These are phyloP conservation scores for Linderina pennispora DNA, from an alignment of 192 early-diverging fungal genomes.

Conservation along the genomic window DNA sequence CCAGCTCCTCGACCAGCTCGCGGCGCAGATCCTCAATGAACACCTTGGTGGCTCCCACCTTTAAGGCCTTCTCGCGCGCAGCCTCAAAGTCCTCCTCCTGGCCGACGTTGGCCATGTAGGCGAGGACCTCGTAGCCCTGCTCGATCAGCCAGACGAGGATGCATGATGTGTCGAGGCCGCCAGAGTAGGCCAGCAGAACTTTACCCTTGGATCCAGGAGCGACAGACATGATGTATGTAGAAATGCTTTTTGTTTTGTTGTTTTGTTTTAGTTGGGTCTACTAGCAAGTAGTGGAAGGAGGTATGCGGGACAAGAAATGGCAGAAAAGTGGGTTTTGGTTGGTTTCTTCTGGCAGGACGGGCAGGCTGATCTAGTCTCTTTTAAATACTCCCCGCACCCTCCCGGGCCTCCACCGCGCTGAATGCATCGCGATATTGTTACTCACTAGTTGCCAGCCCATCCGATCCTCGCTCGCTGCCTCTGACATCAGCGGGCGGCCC, in stretches of 20 bases:
- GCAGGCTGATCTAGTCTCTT: too few relatives aligned
- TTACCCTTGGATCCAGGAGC: slow-evolving; percentile 67
- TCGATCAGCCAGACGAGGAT: slow-evolving; percentile 98
- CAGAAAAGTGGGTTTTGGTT: too few relatives aligned
- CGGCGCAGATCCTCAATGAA: slow-evolving; percentile 95
- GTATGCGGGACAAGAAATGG: too few relatives aligned
- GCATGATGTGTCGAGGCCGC: slow-evolving; percentile 98
- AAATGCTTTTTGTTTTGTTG: slow-evolving; percentile 11
- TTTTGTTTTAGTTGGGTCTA: background rate
- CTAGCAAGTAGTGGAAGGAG: too few relatives aligned
- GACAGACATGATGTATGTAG: slow-evolving; percentile 24
- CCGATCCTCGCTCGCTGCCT: too few relatives aligned
- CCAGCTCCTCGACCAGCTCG: slow-evolving; percentile 88
- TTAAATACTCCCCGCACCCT: too few relatives aligned
- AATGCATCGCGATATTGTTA: too few relatives aligned
- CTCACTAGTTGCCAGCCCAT: too few relatives aligned
- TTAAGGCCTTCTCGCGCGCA: slow-evolving; percentile 85
- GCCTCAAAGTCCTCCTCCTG: slow-evolving; percentile 99
- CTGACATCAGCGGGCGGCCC: too few relatives aligned
- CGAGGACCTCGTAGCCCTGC: slow-evolving; percentile 94
- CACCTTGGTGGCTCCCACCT: slow-evolving; percentile 89
- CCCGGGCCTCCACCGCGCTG: too few relatives aligned
- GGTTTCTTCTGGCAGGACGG: too few relatives aligned
- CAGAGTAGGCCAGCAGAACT: slow-evolving; percentile 94
- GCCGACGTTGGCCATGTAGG: slow-evolving; percentile 97